A percentile compares a stretch with the other conserved stretches of the same genome.
phyloP scores from a whole-genome alignment of 2,329 filamentous ascomycete genomes.

The Beauveria caledonica region DNA sequence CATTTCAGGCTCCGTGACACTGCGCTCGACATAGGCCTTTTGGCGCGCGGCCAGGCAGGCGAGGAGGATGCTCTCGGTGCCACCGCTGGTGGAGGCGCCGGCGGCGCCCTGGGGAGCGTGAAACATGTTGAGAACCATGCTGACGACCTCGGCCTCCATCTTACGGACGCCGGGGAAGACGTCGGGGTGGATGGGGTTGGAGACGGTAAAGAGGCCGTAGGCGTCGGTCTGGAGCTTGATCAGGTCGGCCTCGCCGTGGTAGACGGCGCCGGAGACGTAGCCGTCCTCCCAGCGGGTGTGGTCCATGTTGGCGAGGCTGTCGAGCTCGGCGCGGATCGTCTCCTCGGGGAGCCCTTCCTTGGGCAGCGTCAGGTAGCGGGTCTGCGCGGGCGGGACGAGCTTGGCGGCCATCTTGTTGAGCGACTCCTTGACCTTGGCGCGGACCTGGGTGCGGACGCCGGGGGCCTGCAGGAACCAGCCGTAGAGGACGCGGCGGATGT shows the following conservation, averaged over 20 bases:
- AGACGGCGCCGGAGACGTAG: conserved; percentile 87
- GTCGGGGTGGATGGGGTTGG: conserved; percentile 95
- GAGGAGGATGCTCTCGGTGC: conserved; percentile 95
- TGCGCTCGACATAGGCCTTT: conserved; percentile 76
- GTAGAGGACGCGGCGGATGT: conserved; percentile 66
- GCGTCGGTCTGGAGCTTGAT: conserved; percentile 83
- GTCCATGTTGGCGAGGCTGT: conserved; percentile 72
- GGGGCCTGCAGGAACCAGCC: conserved; percentile 79
- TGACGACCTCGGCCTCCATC: conserved; percentile 97
- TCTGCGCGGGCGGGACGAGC: conserved; percentile 66
- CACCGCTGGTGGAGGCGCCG: conserved; percentile 84
- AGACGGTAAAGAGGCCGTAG: conserved; percentile 87
- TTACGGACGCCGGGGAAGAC: conserved; percentile 96
- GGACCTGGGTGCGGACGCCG: conserved; percentile 77
- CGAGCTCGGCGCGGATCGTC: conserved; percentile 69
- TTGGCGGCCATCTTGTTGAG: conserved; percentile 75
- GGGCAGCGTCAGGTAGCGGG: conserved; percentile 67
- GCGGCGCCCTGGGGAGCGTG: conserved; percentile 79
- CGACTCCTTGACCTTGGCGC: conserved; percentile 73
- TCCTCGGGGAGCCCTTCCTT: conserved; percentile 77
- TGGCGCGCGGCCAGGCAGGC: conserved; percentile 85
- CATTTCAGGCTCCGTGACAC: conserved; percentile 92
- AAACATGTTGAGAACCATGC: conserved; percentile 88
- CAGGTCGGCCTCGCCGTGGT: conserved; percentile 81
- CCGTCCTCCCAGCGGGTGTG: conserved; percentile 97